Conservation (phyloP, 306 rosid species). For the Prunus campanulata region DNA sequence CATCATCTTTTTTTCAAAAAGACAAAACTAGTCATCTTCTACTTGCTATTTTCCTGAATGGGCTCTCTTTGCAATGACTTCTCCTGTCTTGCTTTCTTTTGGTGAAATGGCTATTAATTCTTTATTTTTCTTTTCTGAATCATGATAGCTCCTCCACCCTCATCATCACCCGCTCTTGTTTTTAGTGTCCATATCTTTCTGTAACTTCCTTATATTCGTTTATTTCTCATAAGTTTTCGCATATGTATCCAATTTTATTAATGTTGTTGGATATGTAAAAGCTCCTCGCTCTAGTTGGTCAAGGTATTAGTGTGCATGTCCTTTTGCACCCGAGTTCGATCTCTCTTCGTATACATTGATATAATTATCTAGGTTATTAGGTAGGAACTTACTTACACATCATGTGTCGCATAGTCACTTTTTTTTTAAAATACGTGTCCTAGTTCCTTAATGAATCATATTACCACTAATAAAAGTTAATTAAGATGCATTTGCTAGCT, state of each 20-base stretch:
- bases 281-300: no score
- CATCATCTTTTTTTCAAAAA: conserved; percentile 12
- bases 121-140: conserved; percentile 32
- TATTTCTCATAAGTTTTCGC: neutral
- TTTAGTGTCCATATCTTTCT: conserved; percentile 12
- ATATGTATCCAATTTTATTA: neutral
- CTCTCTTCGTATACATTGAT: no score
- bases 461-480: neutral
- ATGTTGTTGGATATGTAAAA: no score
- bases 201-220: neutral
- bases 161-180: neutral
- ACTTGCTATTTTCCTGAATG: conserved; percentile 39
- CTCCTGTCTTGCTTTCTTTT: conserved; percentile 40
- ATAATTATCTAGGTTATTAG: no score
- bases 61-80: conserved; percentile 52
- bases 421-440: neutral
- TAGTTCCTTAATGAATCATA: conserved; percentile 18
- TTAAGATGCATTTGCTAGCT: neutral
- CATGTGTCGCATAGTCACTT: neutral
- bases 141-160: neutral
- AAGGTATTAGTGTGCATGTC: no score
- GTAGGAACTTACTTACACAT: no score
- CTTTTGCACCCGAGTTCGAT: no score
- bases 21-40: conserved; percentile 28
- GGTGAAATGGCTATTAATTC: conserved; percentile 38